Base-by-base conservation (phyloP, 1,139 yeast genomes). In the Hemisphaericaspora xylanilytica region DNA sequence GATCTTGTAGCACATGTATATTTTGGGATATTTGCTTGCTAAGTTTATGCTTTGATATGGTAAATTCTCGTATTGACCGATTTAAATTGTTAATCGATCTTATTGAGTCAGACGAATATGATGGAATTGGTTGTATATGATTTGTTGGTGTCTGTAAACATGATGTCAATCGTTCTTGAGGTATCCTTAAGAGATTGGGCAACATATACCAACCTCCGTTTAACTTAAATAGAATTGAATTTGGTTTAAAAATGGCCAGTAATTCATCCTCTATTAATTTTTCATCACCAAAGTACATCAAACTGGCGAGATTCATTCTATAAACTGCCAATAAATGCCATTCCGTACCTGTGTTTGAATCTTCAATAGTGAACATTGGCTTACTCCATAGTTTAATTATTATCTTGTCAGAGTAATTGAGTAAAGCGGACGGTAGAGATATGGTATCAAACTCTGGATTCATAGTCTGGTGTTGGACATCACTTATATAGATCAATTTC, bases 61-160 rank as follows among this genome's bases (percentile, higher is more conserved):
- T 33, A 30, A 69, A 51, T 40, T 70, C 76, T 22, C 54, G 55
- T 2, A 66, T 43, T 0, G 74, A 65, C 28, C 50, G 49, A 17
- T 55, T 42, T 18, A 70, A 51, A 37, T 59, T 64, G 38, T 53
- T 58, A 9, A 70, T 40, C 1, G 67, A 55, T 33, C 76, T 53
- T 5, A 69, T 58, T 9, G 60, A 48, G 43, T 70, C 75, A 40
- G 64, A 63, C 3, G 64, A 47, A 43, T 70, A 68, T 3, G 72
- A 65, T 2, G 40, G 36, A 3, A 40, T 33, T 33, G 33, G 40
- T 32, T 44, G 47, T 6, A 16, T 15, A 16, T 30, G 34, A 24
- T 18, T 32, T 32, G 32, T 24, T 3, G 20, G 10, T 3, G 18
- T 7, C 12, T 2, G 10, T 9, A 32, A 5, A 15, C 10, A 12